Percentiles rank a stretch among this genome's conserved stretches.
phyloP scores from a whole-genome alignment of 345 rosid genomes.

The Hypericum androsaemum region DNA sequence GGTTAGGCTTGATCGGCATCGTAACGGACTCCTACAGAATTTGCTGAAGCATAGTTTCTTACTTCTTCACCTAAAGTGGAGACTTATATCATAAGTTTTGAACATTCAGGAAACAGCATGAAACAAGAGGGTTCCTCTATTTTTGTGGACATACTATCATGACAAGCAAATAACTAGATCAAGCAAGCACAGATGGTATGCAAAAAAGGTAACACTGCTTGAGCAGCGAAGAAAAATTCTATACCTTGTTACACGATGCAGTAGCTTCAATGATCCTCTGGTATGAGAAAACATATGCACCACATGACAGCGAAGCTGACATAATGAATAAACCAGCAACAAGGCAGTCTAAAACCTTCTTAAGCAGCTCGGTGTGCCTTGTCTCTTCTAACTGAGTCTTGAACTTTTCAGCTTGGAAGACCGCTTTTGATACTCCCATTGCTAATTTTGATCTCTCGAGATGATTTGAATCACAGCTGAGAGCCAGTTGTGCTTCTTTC shows the following conservation, averaged over 20 bases:
- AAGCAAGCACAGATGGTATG: too few relatives aligned
- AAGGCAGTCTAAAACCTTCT: slow-evolving; percentile 61
- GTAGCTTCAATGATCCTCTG: slow-evolving; percentile 64
- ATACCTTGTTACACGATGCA: slow-evolving; percentile 46
- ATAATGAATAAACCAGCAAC: slow-evolving; percentile 60
- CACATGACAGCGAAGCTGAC: slow-evolving; percentile 44
- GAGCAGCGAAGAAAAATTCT: slow-evolving; percentile 2
- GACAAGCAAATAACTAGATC: too few relatives aligned
- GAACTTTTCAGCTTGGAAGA: slow-evolving; percentile 64
- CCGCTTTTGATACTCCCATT: slow-evolving; percentile 52
- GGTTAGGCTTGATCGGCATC: too few relatives aligned
- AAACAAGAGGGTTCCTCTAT: too few relatives aligned
- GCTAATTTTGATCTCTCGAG: slow-evolving; percentile 58
- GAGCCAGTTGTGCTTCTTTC: slow-evolving; percentile 44
- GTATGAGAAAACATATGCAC: slow-evolving; percentile 55
- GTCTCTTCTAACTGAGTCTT: slow-evolving; percentile 59
- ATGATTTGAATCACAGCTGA: slow-evolving; percentile 43
- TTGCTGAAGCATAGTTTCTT: too few relatives aligned
- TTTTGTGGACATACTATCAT: too few relatives aligned
- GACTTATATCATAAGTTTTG: too few relatives aligned
- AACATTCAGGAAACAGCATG: too few relatives aligned
- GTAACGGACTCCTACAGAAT: too few relatives aligned
- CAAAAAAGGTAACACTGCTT: too few relatives aligned
- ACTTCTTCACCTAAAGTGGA: too few relatives aligned
- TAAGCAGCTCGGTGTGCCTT: slow-evolving; percentile 56